Evolutionary conservation across 768 basidiomycete genomes (phyloP), one percentile per base, ranked within the genome.

Genomic region (Podaxis rugospora): DNA sequence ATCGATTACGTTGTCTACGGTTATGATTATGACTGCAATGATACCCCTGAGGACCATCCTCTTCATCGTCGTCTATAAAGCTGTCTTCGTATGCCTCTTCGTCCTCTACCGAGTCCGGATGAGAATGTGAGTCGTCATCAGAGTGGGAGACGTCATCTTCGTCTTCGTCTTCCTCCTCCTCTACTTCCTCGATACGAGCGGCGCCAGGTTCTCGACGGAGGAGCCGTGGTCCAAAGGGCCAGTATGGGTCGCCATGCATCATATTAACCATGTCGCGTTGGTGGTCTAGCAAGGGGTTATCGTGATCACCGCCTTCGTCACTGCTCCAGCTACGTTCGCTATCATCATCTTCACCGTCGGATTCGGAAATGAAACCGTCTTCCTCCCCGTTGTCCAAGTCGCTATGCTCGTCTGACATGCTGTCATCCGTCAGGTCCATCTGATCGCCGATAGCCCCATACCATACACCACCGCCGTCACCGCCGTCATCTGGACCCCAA

Each of bases 21-120:
- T n/a, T 23, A 14, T 27, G 18, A 7, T 25, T 88, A 80, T n/a
- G 86, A 73, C 46, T 83, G 73, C 2, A 86, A 36, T 54, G 5
- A 28, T 60, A 18, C 23, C 6, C 59, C 3, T 37, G 27, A 11
- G 14, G 47, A 9, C 25, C 46, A 16, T 49, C 53, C n/a, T 55
- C 53, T 37, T 61, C 59, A 1, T 46, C 52, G n/a, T 61, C 59
- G 16, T 61, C 59, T 35, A 61, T 61, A 7, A 61, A 54, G 21
- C 53, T 55, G 23, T 51, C 56, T 21, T 62, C 62, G 42, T 56
- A 55, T 21, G 14, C 55, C 14, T 57, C 55, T 18, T 28, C 55
- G n/a, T 58, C 56, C 23, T 58, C 57, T 3, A 18, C 51, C 6
- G 55, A 63, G 18, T 59, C 50, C 1, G 57, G 37, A 27, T 27